Base-by-base conservation (phyloP, 2,329 filamentous ascomycete species). In the Epichloe brachyelytri region DNA sequence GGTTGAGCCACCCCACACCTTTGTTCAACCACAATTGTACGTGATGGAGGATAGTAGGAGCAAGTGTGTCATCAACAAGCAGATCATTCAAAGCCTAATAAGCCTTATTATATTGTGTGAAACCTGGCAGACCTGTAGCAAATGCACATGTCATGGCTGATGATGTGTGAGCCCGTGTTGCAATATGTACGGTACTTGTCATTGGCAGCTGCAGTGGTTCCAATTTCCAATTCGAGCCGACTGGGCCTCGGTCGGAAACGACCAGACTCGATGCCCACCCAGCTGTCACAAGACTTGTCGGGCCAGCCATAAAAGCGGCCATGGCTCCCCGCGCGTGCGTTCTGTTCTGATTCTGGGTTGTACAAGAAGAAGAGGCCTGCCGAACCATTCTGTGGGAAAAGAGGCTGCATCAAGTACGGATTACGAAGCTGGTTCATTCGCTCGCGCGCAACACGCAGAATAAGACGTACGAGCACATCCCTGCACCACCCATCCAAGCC, bases 211-310 rank as follows among this genome's bases (percentile, higher is more conserved):
- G 26, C 43, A 39, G 17, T 30, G 26, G 26, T 30, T 30, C 30
- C 40, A 17, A 40, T 26, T 8, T 30, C 7, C 7, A 30, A 30
- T 39, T 40, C 37, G 51, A 55, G 54, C 54, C 54, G 54, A 55
- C 20, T 14, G 30, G 46, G 54, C 54, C 51, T 55, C 54, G 54
- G 54, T 40, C 49, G 34, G 26, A 30, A 49, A 12, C 39, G 33
- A 41, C 14, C 33, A 22, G 7, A 30, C n/a, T 22, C 10, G 44
- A 30, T 11, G 26, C 26, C 26, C 26, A 30, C 26, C 26, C 26
- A 30, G 26, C 26, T 30, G 26, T 30, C 26, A 30, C 26, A 30
- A 30, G 26, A 11, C 26, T 30, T 30, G 26, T 30, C 3, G 26
- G 10, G 26, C 26, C 26, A 30, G 26, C 26, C 26, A 30, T 52